phyloP scores from a whole-genome alignment of 2,329 filamentous ascomycete genomes.

The Paracamarosporium sp. region DNA sequence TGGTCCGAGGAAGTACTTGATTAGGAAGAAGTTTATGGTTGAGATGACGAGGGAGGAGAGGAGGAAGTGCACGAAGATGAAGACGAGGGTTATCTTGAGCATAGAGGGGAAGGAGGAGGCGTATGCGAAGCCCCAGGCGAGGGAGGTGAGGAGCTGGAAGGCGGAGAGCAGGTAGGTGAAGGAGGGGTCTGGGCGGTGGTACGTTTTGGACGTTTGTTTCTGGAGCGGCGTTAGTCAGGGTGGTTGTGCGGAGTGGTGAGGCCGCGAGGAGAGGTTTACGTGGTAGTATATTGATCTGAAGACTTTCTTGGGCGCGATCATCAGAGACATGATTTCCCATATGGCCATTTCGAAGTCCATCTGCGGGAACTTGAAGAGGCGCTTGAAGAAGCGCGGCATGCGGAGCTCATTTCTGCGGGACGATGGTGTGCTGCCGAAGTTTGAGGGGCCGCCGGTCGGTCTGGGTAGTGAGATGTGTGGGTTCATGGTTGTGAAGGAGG shows the following conservation, averaged over 20 bases:
- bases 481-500: conserved; percentile 54
- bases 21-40: conserved; percentile 68
- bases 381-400: conserved; percentile 72
- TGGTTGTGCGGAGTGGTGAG: neutral
- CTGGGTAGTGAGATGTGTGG: conserved; percentile 66
- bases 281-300: conserved; percentile 76
- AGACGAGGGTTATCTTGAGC: conserved; percentile 54
- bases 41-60: conserved; percentile 65
- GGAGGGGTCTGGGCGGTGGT: conserved; percentile 72
- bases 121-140: conserved; percentile 67
- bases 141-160: conserved; percentile 62
- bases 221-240: conserved; percentile 28
- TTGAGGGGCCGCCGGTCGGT: conserved; percentile 61
- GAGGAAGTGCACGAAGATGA: conserved; percentile 67
- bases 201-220: conserved; percentile 71
- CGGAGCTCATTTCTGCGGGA: conserved; percentile 60
- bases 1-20: conserved; percentile 67
- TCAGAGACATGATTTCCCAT: conserved; percentile 74
- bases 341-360: conserved; percentile 79
- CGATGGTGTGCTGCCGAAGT: conserved; percentile 60
- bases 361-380: conserved; percentile 74
- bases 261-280: conserved; percentile 47
- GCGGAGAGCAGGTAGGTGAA: conserved; percentile 74
- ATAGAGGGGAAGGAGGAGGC: conserved; percentile 52
- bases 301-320: conserved; percentile 74